Evolutionary conservation across 179 eudicot genomes (phyloP), one percentile per base, ranked within the genome.

Genomic region (Actinidia chinensis): DNA sequence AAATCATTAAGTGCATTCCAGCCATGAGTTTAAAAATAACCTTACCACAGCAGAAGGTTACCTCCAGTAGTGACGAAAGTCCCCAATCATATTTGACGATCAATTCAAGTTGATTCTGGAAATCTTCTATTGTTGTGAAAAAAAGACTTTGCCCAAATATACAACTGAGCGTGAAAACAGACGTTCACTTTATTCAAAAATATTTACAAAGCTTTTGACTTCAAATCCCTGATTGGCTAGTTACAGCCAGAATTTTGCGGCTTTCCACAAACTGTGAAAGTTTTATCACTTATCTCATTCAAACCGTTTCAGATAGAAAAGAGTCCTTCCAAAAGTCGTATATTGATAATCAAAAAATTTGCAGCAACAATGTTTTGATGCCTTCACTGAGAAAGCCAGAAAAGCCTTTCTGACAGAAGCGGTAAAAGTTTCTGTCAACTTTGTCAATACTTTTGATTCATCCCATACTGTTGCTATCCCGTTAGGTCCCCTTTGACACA

Each of bases 1-100:
- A 76, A 17, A 75, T 15, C n/a, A 64, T 36, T 33, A 6, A 33
- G 68, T 64, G 80, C 78, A 79, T 75, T 60, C 72, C 76, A 48
- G 22, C 64, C 85, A 74, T 78, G 88, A 80, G 82, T 6, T 47
- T 10, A 82, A 81, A 87, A 78, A 97, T 91, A 94, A 90, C 93
- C 99, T 94, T 92, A 96, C 99, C 98, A 87, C 99, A 84, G 87
- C 92, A 83, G 99, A 75, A 96, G 83, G 78, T 96, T 98, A 80
- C 98, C 81, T 96, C 99, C 87, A 96, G 73, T 92, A 92, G 82
- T 90, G 87, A 81, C 94, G 98, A 76, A 96, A 92, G 85, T 96
- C 99, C n/a, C 99, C 99, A 96, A 83, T 94, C 94, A 88, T 92
- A 94, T 83, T 88, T 87, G 82, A 96, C 89, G 65, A 96, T 92